A percentile compares a stretch with the other conserved stretches of the same genome.
Evolutionary conservation across 2,329 filamentous ascomycete species (phyloP).

Genomic region (Aspergillus floridensis): DNA sequence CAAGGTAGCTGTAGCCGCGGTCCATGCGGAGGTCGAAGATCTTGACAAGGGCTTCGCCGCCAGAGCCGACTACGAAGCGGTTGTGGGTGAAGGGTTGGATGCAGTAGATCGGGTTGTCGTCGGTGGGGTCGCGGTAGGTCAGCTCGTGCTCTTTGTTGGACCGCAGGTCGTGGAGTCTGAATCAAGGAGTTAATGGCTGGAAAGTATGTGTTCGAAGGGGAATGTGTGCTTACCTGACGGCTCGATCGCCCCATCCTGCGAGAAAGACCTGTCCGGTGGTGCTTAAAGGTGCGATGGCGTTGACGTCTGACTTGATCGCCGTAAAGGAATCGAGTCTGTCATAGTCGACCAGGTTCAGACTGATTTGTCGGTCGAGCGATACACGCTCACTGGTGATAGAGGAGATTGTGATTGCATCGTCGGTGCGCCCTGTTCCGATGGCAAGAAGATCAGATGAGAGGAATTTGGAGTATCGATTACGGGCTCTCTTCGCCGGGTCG

Average conservation of each 20-base stretch:
- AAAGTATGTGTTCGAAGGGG: not conserved
- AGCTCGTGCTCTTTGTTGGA: slow-evolving; percentile 48
- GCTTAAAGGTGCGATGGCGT: slow-evolving; percentile 39
- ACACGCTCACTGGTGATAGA: slow-evolving; percentile 49
- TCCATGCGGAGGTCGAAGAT: slow-evolving; percentile 60
- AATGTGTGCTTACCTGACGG: slow-evolving; percentile 37
- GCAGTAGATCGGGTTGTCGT: slow-evolving; percentile 59
- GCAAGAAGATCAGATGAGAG: slow-evolving; percentile 52
- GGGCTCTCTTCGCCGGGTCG: slow-evolving; percentile 20
- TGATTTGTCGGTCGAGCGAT: slow-evolving; percentile 34
- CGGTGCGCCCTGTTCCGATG: slow-evolving; percentile 48
- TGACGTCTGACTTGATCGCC: slow-evolving; percentile 27
- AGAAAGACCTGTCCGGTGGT: slow-evolving; percentile 54
- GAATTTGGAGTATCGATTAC: slow-evolving; percentile 54
- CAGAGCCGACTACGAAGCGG: slow-evolving; percentile 56
- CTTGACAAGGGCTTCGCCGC: slow-evolving; percentile 58
- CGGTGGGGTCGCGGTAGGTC: slow-evolving; percentile 56
- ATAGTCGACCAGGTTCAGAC: slow-evolving; percentile 36
- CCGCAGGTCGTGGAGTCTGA: slow-evolving; percentile 60
- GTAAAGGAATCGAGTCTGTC: slow-evolving; percentile 21
- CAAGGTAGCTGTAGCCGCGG: slow-evolving; percentile 31
- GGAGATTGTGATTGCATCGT: slow-evolving; percentile 50
- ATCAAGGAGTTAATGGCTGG: not conserved
- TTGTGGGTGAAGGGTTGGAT: slow-evolving; percentile 57
- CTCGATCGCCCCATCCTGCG: slow-evolving; percentile 59